A percentile compares a stretch with the other conserved stretches of the same genome.
These are phyloP conservation scores for Hydnomerulius pinastri DNA, from an alignment of 768 basidiomycete species.

Conservation along the genomic window DNA sequence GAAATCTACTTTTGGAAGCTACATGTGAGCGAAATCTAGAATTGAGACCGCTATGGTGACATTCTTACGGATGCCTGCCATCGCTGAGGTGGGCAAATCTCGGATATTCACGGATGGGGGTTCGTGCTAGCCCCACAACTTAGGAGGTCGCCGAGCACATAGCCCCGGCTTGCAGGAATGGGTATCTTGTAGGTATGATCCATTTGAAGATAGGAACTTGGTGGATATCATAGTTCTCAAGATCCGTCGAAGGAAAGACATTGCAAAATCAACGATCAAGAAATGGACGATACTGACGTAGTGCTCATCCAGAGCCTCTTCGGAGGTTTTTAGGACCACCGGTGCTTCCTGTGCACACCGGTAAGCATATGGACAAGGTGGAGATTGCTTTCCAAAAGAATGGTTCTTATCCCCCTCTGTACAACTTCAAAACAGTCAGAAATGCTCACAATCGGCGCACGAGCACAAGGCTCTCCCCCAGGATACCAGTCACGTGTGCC, in stretches of 20 bases:
- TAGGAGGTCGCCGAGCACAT: neutral
- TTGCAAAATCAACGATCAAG: neutral
- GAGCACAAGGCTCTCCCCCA: slow-evolving; percentile 7
- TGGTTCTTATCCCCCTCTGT: too few relatives aligned
- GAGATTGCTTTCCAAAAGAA: neutral
- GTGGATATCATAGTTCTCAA: too few relatives aligned
- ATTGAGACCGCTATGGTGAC: slow-evolving; percentile 13
- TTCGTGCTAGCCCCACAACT: neutral
- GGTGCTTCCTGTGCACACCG: neutral
- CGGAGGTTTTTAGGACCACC: neutral
- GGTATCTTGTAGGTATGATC: neutral
- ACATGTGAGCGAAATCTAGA: slow-evolving; percentile 13
- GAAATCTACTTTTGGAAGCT: slow-evolving; percentile 23
- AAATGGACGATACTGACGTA: neutral
- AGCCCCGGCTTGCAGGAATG: neutral
- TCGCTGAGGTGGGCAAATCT: slow-evolving; percentile 1
- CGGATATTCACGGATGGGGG: neutral
- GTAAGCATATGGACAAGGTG: neutral
- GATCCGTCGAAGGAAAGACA: neutral
- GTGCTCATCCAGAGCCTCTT: neutral
- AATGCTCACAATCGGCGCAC: too few relatives aligned
- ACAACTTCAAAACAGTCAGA: too few relatives aligned
- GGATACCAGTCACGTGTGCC: slow-evolving; percentile 11
- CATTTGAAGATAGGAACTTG: neutral
- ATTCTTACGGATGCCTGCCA: slow-evolving; percentile 14